A percentile compares a stretch with the other conserved stretches of the same genome.
phyloP scores from a whole-genome alignment of 2,329 filamentous ascomycete species.

The Calonectria ilicicola region DNA sequence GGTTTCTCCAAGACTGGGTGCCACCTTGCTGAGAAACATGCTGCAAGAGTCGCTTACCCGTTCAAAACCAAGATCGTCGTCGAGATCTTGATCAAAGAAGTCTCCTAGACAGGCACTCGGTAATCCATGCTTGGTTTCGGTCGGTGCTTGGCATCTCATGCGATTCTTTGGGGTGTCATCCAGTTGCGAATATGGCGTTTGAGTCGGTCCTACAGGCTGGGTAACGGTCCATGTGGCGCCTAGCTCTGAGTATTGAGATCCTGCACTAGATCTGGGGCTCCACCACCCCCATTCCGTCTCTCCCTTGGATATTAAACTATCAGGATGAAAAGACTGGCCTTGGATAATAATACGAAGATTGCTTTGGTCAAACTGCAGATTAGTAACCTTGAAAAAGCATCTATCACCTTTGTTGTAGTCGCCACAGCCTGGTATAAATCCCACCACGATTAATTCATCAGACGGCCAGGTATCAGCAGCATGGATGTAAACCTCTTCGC shows the following conservation, averaged over 20 bases:
- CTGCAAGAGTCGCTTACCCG: background rate
- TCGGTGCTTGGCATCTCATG: background rate
- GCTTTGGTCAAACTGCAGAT: background rate
- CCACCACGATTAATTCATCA: background rate
- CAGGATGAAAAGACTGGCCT: background rate
- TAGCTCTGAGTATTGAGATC: background rate
- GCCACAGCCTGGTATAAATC: background rate
- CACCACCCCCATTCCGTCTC: background rate
- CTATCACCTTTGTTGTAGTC: background rate
- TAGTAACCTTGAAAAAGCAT: background rate
- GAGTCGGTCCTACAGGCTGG: too few relatives aligned
- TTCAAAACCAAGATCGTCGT: background rate
- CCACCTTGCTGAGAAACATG: background rate
- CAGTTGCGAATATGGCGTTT: too few relatives aligned
- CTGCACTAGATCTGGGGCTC: background rate
- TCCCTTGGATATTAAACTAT: background rate
- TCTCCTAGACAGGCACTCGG: background rate
- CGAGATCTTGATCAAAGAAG: background rate
- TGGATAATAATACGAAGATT: background rate
- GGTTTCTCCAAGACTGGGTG: background rate
- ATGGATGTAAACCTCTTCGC: background rate
- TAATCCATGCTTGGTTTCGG: background rate
- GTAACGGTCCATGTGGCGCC: background rate
- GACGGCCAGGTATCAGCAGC: background rate
- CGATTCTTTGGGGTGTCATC: background rate